phyloP scores from a whole-genome alignment of 192 early-diverging fungal species.

The Entomortierella chlamydospora region DNA sequence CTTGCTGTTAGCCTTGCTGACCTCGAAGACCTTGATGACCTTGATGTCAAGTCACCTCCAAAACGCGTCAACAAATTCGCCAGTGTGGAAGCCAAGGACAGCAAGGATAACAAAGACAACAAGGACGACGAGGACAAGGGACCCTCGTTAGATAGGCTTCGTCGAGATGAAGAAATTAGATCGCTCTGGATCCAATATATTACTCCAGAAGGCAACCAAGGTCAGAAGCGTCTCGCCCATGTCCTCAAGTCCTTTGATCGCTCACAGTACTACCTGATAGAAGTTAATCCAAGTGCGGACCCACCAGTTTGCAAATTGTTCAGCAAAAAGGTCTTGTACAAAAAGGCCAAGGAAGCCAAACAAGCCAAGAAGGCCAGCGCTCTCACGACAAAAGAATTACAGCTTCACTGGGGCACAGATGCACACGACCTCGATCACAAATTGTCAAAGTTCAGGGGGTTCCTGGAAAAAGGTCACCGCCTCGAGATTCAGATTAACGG shows the following conservation, averaged over 20 bases:
- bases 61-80: neutral
- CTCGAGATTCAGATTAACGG: slow-evolving; percentile 61
- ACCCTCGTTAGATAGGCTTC: slow-evolving; percentile 35
- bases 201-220: slow-evolving; percentile 53
- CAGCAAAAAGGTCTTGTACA: slow-evolving; percentile 62
- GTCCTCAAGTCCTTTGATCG: slow-evolving; percentile 58
- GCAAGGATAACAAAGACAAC: neutral
- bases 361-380: slow-evolving; percentile 60
- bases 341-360: slow-evolving; percentile 61
- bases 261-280: slow-evolving; percentile 56
- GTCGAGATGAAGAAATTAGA: slow-evolving; percentile 67
- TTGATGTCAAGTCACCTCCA: neutral
- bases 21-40: neutral
- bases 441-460: slow-evolving; percentile 55
- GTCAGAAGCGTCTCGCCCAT: slow-evolving; percentile 28
- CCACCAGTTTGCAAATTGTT: slow-evolving; percentile 65
- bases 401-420: slow-evolving; percentile 65
- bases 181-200: slow-evolving; percentile 58
- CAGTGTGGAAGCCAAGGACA: neutral
- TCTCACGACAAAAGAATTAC: slow-evolving; percentile 57
- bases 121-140: slow-evolving; percentile 5
- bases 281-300: slow-evolving; percentile 53
- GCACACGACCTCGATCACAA: slow-evolving; percentile 64
- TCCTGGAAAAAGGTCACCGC: slow-evolving; percentile 64
- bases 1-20: neutral